phyloP scores from a whole-genome alignment of 2,329 filamentous ascomycete genomes.

The Stenocarpella maydis region DNA sequence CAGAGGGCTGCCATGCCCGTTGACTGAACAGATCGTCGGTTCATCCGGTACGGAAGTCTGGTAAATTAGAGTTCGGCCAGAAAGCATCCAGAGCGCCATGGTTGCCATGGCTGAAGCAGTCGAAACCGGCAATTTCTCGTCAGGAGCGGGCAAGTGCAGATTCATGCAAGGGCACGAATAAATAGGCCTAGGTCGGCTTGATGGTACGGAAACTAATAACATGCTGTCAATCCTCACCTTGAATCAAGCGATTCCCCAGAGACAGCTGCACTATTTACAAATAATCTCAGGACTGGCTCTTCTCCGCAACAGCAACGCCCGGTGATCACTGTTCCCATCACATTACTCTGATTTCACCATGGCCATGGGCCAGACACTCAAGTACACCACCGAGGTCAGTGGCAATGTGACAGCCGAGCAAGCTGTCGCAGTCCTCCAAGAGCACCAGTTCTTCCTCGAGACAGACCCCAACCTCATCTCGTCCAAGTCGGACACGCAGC shows the following conservation, averaged over 20 bases:
- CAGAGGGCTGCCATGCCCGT: not conserved
- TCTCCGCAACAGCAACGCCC: not conserved
- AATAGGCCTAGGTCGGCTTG: not conserved
- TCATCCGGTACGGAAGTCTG: not conserved
- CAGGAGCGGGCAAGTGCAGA: not conserved
- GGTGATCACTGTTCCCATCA: not conserved
- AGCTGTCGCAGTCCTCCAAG: constrained; percentile 23
- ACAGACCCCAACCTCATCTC: constrained; percentile 22
- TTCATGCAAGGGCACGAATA: constrained; percentile 2
- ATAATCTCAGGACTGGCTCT: not conserved
- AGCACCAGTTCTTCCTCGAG: constrained; percentile 21
- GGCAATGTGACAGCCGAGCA: not conserved
- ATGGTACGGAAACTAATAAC: not conserved
- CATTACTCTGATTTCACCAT: not conserved
- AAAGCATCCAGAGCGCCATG: not conserved
- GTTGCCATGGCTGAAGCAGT: constrained; percentile 1
- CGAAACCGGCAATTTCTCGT: constrained; percentile 9
- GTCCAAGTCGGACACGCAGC: constrained; percentile 14
- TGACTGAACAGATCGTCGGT: not conserved
- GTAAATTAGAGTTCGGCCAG: constrained; percentile 9
- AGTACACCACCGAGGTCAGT: constrained; percentile 6
- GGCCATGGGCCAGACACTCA: not conserved
- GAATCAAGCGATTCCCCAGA: not conserved
- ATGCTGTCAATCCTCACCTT: not conserved
- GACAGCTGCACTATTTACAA: not conserved